Conservation (phyloP, 352 stramenopile species). For the Phytophthora lateralis region DNA sequence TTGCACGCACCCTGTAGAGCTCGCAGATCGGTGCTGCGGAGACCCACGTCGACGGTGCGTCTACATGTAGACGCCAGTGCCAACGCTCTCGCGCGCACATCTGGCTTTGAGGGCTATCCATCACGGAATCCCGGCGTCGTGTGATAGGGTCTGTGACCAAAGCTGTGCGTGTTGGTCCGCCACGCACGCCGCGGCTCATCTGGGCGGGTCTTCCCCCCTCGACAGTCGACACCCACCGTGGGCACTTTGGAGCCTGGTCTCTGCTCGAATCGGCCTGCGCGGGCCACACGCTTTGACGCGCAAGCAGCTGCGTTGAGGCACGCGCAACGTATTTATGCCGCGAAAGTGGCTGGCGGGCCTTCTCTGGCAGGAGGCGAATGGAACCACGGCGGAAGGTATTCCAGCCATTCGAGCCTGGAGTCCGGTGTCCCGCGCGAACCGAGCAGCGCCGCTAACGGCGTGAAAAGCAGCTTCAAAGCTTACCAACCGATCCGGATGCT, state of each 20-base stretch:
- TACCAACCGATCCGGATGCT: background rate
- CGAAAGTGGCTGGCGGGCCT: conserved; percentile 18
- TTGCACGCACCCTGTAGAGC: no score
- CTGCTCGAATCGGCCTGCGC: background rate
- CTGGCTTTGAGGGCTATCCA: conserved; percentile 6
- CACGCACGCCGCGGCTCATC: conserved; percentile 5
- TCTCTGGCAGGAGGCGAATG: background rate
- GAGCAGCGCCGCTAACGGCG: background rate
- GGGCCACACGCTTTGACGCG: conserved; percentile 12
- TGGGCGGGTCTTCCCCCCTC: background rate
- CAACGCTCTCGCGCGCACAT: conserved; percentile 7
- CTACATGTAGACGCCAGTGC: background rate
- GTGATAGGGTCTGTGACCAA: background rate
- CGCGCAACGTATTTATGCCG: conserved; percentile 24
- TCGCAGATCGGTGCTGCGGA: no score
- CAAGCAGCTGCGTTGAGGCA: conserved; percentile 20
- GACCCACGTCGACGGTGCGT: no score
- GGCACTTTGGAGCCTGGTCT: conserved; percentile 11
- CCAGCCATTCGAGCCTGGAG: no score
- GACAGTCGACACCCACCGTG: background rate
- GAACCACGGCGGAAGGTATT: no score
- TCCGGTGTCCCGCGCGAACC: background rate
- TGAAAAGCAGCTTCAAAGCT: no score
- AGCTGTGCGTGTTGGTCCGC: background rate
- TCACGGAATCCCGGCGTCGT: conserved; percentile 4